Conservation (phyloP, 2,329 filamentous ascomycete genomes). For the Epichloe sp. region DNA sequence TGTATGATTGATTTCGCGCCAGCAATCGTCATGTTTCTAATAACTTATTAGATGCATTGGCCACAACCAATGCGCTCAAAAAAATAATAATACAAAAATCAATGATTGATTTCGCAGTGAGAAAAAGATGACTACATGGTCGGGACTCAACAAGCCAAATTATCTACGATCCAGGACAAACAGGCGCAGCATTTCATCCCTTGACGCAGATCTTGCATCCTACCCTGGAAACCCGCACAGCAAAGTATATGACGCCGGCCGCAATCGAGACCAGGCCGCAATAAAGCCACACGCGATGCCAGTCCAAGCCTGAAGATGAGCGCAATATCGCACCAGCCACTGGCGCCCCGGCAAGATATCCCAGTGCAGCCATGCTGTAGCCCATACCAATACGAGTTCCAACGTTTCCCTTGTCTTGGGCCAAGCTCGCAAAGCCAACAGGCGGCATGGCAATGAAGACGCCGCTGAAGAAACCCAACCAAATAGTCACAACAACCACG, state of each 20-base stretch:
- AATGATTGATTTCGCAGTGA: no score
- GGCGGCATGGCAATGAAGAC: constrained; percentile 28
- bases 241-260: background rate
- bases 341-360: constrained; percentile 21
- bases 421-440: constrained; percentile 24
- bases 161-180: no score
- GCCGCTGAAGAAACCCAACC: constrained; percentile 30
- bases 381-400: constrained; percentile 29
- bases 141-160: no score
- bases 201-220: background rate
- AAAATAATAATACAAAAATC: no score
- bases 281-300: background rate
- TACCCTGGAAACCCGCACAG: background rate
- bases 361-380: constrained; percentile 19
- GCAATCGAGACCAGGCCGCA: background rate
- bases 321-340: constrained; percentile 17
- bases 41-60: no score
- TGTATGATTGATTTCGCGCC: no score
- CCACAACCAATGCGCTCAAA: no score
- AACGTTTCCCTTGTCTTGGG: constrained; percentile 25
- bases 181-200: no score
- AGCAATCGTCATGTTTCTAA: no score
- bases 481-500: constrained; percentile 21
- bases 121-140: no score
- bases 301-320: constrained; percentile 7